Percentiles rank a stretch among this genome's conserved stretches.
Evolutionary conservation across 208 protist genomes (phyloP).

Genomic region (Leishmania amazonensis): DNA sequence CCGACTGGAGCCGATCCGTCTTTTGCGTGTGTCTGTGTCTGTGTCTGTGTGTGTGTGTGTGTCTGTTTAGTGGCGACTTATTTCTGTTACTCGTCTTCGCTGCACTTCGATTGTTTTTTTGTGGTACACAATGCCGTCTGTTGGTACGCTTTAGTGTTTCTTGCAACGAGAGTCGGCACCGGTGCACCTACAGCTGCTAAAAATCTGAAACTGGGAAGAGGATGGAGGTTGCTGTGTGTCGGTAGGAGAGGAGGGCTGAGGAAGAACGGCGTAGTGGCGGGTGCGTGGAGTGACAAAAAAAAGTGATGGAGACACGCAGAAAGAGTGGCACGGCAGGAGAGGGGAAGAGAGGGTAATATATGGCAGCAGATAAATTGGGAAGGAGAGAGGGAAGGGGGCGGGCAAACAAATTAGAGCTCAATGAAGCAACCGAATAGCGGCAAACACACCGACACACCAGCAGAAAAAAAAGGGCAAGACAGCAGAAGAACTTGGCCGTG

Average conservation of each 20-base stretch:
- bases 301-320: background rate
- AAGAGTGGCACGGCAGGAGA: background rate
- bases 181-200: background rate
- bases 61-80: background rate
- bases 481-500: background rate
- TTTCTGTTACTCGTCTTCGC: background rate
- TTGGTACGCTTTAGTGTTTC: background rate
- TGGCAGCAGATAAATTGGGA: background rate
- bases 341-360: no score
- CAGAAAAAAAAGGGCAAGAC: slow-evolving; percentile 1
- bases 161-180: background rate
- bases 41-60: no score
- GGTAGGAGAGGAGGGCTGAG: background rate
- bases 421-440: background rate
- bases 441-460: background rate
- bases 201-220: background rate
- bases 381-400: background rate
- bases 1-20: background rate
- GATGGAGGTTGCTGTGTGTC: background rate
- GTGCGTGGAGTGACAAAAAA: background rate
- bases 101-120: background rate
- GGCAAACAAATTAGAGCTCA: slow-evolving; percentile 5
- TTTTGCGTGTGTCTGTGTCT: no score
- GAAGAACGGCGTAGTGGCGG: background rate
- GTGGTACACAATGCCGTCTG: background rate